phyloP scores from a whole-genome alignment of 2,329 filamentous ascomycete species.

The Ilyonectria robusta region DNA sequence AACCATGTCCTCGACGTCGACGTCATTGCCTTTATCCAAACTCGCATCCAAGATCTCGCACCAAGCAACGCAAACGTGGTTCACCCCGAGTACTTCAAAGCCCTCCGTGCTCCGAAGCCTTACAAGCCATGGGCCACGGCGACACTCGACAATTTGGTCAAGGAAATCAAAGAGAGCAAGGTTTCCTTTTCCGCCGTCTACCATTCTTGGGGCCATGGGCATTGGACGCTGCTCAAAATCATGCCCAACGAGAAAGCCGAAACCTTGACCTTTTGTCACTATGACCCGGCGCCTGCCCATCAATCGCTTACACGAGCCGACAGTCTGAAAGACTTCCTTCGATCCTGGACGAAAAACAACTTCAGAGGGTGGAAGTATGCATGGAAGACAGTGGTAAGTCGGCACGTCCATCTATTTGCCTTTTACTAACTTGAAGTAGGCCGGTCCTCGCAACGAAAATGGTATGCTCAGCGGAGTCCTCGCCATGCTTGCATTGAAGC shows the following conservation, averaged over 20 bases:
- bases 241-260: neutral
- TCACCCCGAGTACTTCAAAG: neutral
- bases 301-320: neutral
- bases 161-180: neutral
- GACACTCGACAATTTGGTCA: neutral
- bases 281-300: conserved; percentile 10
- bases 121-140: neutral
- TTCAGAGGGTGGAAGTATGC: neutral
- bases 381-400: neutral
- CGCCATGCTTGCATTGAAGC: neutral
- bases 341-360: neutral
- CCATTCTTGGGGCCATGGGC: neutral
- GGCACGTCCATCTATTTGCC: neutral
- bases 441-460: neutral
- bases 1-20: neutral
- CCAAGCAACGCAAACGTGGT: neutral
- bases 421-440: neutral
- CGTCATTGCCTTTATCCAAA: neutral
- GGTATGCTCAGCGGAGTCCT: neutral
- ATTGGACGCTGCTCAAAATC: neutral
- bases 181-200: neutral
- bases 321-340: neutral
- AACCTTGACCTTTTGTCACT: neutral
- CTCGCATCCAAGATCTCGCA: neutral
- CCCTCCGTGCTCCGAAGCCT: neutral